phyloP scores from a whole-genome alignment of 345 rosid genomes.

The Salix caprea region DNA sequence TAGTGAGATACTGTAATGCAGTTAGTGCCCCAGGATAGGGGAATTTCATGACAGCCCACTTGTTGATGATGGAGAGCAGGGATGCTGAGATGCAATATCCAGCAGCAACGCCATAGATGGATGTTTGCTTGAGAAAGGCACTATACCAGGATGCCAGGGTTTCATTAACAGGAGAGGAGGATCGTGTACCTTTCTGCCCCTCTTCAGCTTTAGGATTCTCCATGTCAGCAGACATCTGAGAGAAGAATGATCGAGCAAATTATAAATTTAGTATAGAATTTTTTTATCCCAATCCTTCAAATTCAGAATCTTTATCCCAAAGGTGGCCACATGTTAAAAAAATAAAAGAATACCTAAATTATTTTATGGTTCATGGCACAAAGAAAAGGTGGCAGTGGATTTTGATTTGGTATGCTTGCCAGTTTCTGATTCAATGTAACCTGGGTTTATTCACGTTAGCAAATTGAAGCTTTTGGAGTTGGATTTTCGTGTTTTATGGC shows the following conservation, averaged over 20 bases:
- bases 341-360: no score
- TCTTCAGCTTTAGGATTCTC: constrained; percentile 37
- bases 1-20: constrained; percentile 83
- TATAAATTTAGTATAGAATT: not conserved
- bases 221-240: constrained; percentile 32
- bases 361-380: no score
- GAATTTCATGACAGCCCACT: constrained; percentile 96
- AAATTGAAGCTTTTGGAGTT: not conserved
- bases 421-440: not conserved
- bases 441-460: not conserved
- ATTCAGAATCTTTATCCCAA: not conserved
- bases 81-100: constrained; percentile 96
- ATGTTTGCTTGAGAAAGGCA: constrained; percentile 49
- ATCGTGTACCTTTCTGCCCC: constrained; percentile 17
- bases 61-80: constrained; percentile 89
- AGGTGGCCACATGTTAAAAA: not conserved
- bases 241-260: not conserved
- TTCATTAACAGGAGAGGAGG: constrained; percentile 9
- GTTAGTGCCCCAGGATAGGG: constrained; percentile 97
- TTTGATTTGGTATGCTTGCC: not conserved
- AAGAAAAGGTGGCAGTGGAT: not conserved
- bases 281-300: not conserved
- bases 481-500: not conserved
- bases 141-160: constrained; percentile 38
- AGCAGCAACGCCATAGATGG: constrained; percentile 73